Evolutionary conservation across 1,139 yeast genomes (phyloP).

Genomic region (Geotrichum carabidarum): DNA sequence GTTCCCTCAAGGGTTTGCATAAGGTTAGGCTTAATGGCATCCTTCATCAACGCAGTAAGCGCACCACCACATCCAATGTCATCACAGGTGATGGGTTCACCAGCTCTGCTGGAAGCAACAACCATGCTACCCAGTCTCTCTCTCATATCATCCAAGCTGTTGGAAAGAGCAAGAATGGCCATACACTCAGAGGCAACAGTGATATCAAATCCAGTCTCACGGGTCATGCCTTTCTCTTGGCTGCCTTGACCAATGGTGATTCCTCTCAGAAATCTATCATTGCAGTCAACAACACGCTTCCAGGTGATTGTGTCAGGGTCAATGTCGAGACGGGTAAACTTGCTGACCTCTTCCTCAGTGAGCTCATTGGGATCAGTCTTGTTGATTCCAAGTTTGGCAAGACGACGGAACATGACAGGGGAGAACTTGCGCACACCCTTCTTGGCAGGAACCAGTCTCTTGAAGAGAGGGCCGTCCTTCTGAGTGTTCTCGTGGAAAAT

Average conservation of each 20-base stretch:
- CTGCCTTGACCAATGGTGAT: slow-evolving; percentile 91
- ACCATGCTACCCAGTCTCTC: slow-evolving; percentile 88
- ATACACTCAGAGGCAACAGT: slow-evolving; percentile 96
- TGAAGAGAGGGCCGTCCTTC: slow-evolving; percentile 79
- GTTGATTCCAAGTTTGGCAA: slow-evolving; percentile 72
- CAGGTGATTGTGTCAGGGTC: slow-evolving; percentile 93
- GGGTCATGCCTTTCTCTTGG: slow-evolving; percentile 84
- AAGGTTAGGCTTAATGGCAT: slow-evolving; percentile 93
- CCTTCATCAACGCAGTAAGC: slow-evolving; percentile 88
- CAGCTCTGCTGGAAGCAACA: slow-evolving; percentile 73
- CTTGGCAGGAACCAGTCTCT: slow-evolving; percentile 80
- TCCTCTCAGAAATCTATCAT: slow-evolving; percentile 89
- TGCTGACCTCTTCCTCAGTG: slow-evolving; percentile 68
- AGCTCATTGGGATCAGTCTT: slow-evolving; percentile 79
- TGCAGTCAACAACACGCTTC: slow-evolving; percentile 95
- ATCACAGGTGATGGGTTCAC: slow-evolving; percentile 91
- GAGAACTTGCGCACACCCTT: slow-evolving; percentile 79
- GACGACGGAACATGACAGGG: slow-evolving; percentile 69
- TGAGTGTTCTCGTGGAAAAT: slow-evolving; percentile 97
- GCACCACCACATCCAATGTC: slow-evolving; percentile 98
- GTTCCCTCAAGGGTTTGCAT: slow-evolving; percentile 99
- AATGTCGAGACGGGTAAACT: slow-evolving; percentile 81
- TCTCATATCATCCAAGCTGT: slow-evolving; percentile 79
- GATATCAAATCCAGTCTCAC: slow-evolving; percentile 92
- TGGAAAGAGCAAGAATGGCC: slow-evolving; percentile 93